These are phyloP conservation scores for Tylopilus sp. DNA, from an alignment of 1,284 basidiomycete species.

Conservation along the genomic window DNA sequence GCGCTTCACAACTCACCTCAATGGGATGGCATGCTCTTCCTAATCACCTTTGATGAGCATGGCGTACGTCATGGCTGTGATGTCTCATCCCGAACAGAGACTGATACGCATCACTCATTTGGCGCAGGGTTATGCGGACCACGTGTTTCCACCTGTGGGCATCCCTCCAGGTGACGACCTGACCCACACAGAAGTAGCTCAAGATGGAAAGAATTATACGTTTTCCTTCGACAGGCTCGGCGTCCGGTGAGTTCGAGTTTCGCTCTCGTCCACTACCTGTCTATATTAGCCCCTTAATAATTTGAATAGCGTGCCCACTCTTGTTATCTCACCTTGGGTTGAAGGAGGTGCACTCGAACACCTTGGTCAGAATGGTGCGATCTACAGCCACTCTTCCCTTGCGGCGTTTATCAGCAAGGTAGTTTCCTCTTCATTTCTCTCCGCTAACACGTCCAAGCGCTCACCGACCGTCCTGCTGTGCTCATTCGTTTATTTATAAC, in stretches of 20 bases:
- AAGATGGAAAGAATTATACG: conserved; percentile 24
- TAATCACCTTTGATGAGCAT: conserved; percentile 29
- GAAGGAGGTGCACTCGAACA: conserved; percentile 22
- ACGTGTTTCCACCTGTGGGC: conserved; percentile 26
- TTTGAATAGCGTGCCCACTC: conserved; percentile 15
- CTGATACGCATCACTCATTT: neutral
- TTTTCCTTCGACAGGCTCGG: conserved; percentile 29
- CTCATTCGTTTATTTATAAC: neutral
- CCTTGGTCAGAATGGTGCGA: conserved; percentile 6
- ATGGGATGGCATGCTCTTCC: conserved; percentile 21
- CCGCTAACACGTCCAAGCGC: neutral
- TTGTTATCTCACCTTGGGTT: conserved; percentile 30
- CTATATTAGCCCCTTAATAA: neutral
- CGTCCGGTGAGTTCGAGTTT: conserved; percentile 16
- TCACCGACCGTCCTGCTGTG: neutral
- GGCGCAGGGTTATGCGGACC: conserved; percentile 25
- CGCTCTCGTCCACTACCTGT: neutral
- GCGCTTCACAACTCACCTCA: conserved; percentile 26
- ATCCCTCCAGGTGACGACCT: conserved; percentile 25
- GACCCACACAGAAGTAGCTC: conserved; percentile 26
- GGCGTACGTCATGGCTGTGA: conserved; percentile 12
- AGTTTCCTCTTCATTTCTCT: neutral
- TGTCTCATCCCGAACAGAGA: neutral
- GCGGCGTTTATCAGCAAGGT: conserved; percentile 25
- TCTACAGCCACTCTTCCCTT: conserved; percentile 27